Evolutionary conservation across 495 filamentous ascomycete species (phyloP), one percentile per base, ranked within the genome.

Genomic region (Hypoxylon intermedium): DNA sequence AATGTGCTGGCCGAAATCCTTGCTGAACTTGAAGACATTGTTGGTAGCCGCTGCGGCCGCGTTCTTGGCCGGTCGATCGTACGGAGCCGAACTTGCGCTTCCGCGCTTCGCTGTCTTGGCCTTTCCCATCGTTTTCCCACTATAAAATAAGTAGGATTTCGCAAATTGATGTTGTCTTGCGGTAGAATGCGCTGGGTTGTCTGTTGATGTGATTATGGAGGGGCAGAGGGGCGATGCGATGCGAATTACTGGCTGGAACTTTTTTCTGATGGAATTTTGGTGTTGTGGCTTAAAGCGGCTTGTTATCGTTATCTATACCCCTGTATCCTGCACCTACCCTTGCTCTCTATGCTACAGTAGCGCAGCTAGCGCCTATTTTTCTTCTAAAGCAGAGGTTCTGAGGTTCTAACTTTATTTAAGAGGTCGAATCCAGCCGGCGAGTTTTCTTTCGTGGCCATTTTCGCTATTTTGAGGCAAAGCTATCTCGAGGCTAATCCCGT

Each of bases 11-110:
- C 93, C 76, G 43, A 71, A 74, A 54, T 79, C 76, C 56, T 77
- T 78, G 71, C 77, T 78, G 71, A 83, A 83, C 62, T 83, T 82
- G 82, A 97, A 97, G 74, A 96, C 89, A 67, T 89, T 91, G 75
- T 94, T 89, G 58, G 80, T 74, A 23, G 81, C 59, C 24, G 24
- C 24, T 7, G 24, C 24, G 4, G 24, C 24, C 5, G 60, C 41
- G 21, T 28, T 68, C 55, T 69, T 80, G 59, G 58, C 55, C 51
- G 74, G 76, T 67, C 71, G 76, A 26, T 80, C 75, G 73, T 91
- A 92, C 2, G 88, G 88, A 23, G 72, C 72, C 43, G 69, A 71
- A 40, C 76, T 67, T 18, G 79, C 77, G 60, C 74, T 75, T 58
- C 81, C 83, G 74, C 84, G 84, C 80, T 89, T 91, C 42, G 77